These are phyloP conservation scores for Olyra latifolia DNA, from an alignment of 176 grass and related monocot genomes.

Conservation along the genomic window DNA sequence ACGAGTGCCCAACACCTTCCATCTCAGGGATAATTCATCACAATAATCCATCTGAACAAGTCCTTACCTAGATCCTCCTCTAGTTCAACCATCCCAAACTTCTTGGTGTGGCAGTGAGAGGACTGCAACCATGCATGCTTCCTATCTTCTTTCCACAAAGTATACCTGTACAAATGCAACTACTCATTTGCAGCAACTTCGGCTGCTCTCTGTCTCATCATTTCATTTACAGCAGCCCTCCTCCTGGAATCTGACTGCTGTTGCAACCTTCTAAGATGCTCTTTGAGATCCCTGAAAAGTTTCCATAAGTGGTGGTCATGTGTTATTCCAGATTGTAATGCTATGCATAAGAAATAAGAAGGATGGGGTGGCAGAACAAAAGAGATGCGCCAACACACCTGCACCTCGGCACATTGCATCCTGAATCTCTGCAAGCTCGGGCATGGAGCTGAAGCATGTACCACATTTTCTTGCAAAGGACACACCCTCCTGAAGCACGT, in stretches of 20 bases:
- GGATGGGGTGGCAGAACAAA: not conserved
- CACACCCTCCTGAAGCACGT: conserved; percentile 80
- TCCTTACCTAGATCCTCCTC: conserved; percentile 45
- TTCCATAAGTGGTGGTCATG: conserved; percentile 14
- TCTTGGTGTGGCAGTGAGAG: conserved; percentile 39
- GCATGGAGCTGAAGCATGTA: conserved; percentile 93
- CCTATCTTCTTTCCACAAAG: conserved; percentile 55
- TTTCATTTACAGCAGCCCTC: conserved; percentile 98
- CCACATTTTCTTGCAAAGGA: conserved; percentile 82
- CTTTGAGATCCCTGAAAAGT: conserved; percentile 89
- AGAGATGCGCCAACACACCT: conserved; percentile 57
- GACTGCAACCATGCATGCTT: conserved; percentile 35
- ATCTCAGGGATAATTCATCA: conserved; percentile 9
- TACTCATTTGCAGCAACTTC: conserved; percentile 75
- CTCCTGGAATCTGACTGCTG: conserved; percentile 96
- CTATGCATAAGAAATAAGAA: not conserved
- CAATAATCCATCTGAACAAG: conserved; percentile 37
- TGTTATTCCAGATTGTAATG: not conserved
- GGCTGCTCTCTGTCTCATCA: conserved; percentile 97
- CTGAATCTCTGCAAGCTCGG: conserved; percentile 91
- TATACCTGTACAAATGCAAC: conserved; percentile 61
- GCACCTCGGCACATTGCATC: conserved; percentile 93
- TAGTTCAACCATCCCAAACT: conserved; percentile 48
- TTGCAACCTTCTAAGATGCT: conserved; percentile 91
- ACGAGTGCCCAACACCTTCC: conserved; percentile 32